These are phyloP conservation scores for Cercospora beticola DNA, from an alignment of 2,329 filamentous ascomycete species.

Conservation along the genomic window DNA sequence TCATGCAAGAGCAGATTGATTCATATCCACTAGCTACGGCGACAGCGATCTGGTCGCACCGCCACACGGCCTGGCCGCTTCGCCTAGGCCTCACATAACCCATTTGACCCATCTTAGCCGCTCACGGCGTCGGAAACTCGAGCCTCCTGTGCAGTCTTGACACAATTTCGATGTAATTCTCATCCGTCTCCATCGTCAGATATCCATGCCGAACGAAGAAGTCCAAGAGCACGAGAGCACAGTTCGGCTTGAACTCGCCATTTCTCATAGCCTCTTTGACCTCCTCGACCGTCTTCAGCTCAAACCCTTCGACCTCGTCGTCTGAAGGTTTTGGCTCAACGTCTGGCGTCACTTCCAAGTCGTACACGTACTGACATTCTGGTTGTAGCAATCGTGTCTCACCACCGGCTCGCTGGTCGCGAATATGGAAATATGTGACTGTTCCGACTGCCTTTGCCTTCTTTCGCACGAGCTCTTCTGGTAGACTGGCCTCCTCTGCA, in stretches of 20 bases:
- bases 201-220: constrained; percentile 87
- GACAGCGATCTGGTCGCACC: not conserved
- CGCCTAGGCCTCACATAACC: not conserved
- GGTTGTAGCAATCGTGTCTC: constrained; percentile 83
- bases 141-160: constrained; percentile 73
- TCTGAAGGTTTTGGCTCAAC: constrained; percentile 76
- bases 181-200: constrained; percentile 74
- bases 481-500: constrained; percentile 82
- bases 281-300: constrained; percentile 73
- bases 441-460: constrained; percentile 62
- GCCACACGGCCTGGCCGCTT: not conserved
- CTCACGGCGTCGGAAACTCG: constrained; percentile 63
- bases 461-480: constrained; percentile 65
- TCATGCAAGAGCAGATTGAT: not conserved
- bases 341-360: constrained; percentile 71
- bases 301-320: constrained; percentile 84
- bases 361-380: constrained; percentile 88
- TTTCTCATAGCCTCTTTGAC: constrained; percentile 66
- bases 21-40: not conserved
- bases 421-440: constrained; percentile 82
- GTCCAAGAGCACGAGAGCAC: constrained; percentile 77
- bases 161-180: constrained; percentile 72
- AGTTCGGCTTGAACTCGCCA: constrained; percentile 91
- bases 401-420: constrained; percentile 72
- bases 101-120: not conserved